Evolutionary conservation across 805 yeast genomes (phyloP), one percentile per base, ranked within the genome.

Genomic region (Candida berthetii): DNA sequence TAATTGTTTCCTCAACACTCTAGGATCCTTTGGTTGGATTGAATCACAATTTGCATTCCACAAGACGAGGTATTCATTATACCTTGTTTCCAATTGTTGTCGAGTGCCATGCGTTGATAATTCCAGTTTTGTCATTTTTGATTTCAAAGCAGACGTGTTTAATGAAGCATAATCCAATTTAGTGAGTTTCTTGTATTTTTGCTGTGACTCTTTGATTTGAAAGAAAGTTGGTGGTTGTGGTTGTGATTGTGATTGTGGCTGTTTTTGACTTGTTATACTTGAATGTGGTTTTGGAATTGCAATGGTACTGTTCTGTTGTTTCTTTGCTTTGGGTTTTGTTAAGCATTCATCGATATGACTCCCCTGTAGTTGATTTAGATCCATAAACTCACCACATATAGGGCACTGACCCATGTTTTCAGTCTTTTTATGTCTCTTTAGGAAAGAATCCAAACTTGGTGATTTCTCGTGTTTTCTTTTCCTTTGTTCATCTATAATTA

Each of bases 21-120:
- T 62, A 18, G 78, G 80, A 20, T 76, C 61, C 4, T 74, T 75
- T 0, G 96, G 96, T 25, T 67, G 69, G 29, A 74, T 64, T 6
- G 89, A 74, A 54, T 88, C 96, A 35, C 80, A 71, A 53, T 88
- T 88, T 11, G 96, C 81, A 55, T 90, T 90, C 79, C 82, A 84
- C 10, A 88, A 55, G 27, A 80, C 76, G 42, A 83, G 78, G 65
- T 80, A 90, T 48, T 89, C 91, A 46, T 78, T 81, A 55, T 85
- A 85, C 33, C 98, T 63, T 16, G 73, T 62, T 45, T 85, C 90
- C 50, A 89, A 53, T 47, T 76, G 81, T 14, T 62, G 62, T 45
- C 86, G 68, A 1, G 82, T 61, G 0, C 97, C 98, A 9, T 57
- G 59, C 0, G 78, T 68, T 0, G 89, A 74, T 7, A 90, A 58